A percentile compares a stretch with the other conserved stretches of the same genome.
Conservation (phyloP, 2,329 filamentous ascomycete species). For the Aspergillus pseudonomiae region DNA sequence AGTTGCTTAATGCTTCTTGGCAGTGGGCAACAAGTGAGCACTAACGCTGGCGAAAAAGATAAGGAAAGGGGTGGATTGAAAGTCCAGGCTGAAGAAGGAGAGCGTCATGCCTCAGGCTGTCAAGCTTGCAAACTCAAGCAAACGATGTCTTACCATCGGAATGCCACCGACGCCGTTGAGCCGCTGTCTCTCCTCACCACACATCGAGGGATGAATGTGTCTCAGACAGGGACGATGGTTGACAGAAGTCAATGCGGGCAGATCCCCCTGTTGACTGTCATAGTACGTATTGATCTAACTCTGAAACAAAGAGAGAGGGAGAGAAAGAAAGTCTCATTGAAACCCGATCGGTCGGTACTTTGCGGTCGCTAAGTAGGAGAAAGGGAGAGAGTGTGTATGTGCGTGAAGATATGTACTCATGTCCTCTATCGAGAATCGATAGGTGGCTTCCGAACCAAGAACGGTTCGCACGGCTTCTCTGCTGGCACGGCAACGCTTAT, state of each 20-base stretch:
- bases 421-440: neutral
- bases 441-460: neutral
- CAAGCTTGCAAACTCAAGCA: neutral
- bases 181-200: neutral
- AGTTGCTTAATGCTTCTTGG: constrained; percentile 4
- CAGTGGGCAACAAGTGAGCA: constrained; percentile 1
- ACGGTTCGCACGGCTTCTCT: neutral
- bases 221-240: neutral
- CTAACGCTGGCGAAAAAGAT: neutral
- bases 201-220: neutral
- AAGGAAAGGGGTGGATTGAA: neutral
- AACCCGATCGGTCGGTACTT: neutral
- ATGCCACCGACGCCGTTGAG: neutral
- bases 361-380: neutral
- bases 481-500: constrained; percentile 9
- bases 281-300: neutral
- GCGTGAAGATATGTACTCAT: neutral
- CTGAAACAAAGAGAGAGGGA: neutral
- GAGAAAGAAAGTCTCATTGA: too few species aligned
- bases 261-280: neutral
- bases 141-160: neutral
- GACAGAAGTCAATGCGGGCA: neutral
- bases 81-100: neutral
- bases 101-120: neutral
- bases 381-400: neutral